A percentile compares a stretch with the other conserved stretches of the same genome.
phyloP scores from a whole-genome alignment of 2,329 filamentous ascomycete genomes.

The Drechslera avenae region DNA sequence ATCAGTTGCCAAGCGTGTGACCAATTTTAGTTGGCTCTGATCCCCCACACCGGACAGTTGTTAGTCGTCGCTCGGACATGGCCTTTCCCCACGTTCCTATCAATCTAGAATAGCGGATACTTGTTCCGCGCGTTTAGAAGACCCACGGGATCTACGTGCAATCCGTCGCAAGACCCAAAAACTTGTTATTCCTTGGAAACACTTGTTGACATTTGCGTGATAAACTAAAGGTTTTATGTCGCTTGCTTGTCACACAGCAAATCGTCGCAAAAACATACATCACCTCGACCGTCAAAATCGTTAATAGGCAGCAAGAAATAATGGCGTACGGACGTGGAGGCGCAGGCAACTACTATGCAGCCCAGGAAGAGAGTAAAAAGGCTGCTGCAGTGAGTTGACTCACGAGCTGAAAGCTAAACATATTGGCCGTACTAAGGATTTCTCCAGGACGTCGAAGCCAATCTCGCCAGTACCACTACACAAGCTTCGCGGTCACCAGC shows the following conservation, averaged over 20 bases:
- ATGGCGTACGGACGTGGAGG: constrained; percentile 52
- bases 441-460: constrained; percentile 49
- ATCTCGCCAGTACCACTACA: constrained; percentile 29
- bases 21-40: constrained; percentile 28
- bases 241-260: not conserved
- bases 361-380: constrained; percentile 40
- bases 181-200: not conserved
- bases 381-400: constrained; percentile 32
- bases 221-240: not conserved
- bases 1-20: constrained; percentile 32
- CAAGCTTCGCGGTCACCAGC: constrained; percentile 15
- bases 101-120: constrained; percentile 15
- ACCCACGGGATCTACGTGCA: constrained; percentile 22
- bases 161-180: constrained; percentile 1
- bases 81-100: constrained; percentile 34
- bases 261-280: not conserved
- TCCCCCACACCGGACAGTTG: constrained; percentile 25
- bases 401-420: not conserved
- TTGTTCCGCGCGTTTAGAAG: constrained; percentile 11
- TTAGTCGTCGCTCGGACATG: constrained; percentile 20
- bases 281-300: not conserved
- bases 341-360: constrained; percentile 52
- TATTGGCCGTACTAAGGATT: constrained; percentile 2
- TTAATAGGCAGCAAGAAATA: not conserved
- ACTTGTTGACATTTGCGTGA: not conserved